phyloP scores from a whole-genome alignment of 2,329 filamentous ascomycete genomes.

The Amylocarpus encephaloides region DNA sequence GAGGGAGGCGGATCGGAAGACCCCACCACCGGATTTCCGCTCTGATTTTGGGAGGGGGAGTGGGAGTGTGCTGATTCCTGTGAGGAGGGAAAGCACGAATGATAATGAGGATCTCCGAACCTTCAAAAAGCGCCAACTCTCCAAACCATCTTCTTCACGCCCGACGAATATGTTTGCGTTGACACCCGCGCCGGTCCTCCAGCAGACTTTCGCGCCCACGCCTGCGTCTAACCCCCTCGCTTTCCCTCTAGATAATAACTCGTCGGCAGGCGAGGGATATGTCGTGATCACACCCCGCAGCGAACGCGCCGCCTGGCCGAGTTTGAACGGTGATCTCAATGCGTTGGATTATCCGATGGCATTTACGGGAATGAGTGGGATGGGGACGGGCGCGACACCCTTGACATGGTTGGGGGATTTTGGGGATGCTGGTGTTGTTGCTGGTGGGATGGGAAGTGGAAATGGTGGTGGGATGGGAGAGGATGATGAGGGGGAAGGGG shows the following conservation, averaged over 20 bases:
- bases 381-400: neutral
- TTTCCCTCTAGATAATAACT: neutral
- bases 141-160: conserved; percentile 8
- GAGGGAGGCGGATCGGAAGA: conserved; percentile 19
- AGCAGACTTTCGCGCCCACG: neutral
- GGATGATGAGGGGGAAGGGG: neutral
- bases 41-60: neutral
- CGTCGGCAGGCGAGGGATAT: conserved; percentile 6
- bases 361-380: conserved; percentile 2
- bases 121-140: conserved; percentile 17
- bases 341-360: conserved; percentile 17
- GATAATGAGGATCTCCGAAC: conserved; percentile 6
- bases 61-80: conserved; percentile 15
- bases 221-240: neutral
- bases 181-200: neutral
- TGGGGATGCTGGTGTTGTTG: no score
- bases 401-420: conserved; percentile 6
- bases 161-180: neutral
- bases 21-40: conserved; percentile 8
- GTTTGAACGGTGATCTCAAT: conserved; percentile 10
- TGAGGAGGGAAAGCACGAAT: conserved; percentile 23
- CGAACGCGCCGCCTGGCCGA: conserved; percentile 13
- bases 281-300: conserved; percentile 14
- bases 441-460: conserved; percentile 1
- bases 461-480: neutral